Evolutionary conservation across 1,284 basidiomycete genomes (phyloP), one percentile per base, ranked within the genome.

Genomic region (Melampsora occidentalis): DNA sequence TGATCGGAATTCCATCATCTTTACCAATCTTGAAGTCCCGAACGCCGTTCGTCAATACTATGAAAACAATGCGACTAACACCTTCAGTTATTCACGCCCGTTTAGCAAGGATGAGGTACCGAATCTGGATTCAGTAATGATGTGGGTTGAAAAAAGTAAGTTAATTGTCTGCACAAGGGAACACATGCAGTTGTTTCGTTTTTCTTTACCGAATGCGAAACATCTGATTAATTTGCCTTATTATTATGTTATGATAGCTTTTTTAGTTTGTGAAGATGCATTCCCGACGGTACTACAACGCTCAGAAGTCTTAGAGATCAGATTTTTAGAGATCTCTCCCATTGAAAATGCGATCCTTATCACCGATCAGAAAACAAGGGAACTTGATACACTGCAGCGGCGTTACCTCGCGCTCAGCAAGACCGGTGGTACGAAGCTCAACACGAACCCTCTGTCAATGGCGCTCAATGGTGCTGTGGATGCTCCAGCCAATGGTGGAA

Each of bases 271-370:
- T 71, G 93, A 95, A 82, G 93, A 96, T 80, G 87, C 89, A 0
- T 93, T 99, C 84, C 96, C 96, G 0, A 94, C 93, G 0, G 91
- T 98, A 3, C 86, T 98, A 49, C 89, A 92, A 59, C 88, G 96
- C 20, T 94, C 93, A 5, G 94, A 97, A 81, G 89, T 98, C 39
- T 85, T 94, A n/a, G 89, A 88, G 51, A 85, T 90, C 49, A 86
- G 90, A 61, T 85, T 91, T 49, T 85, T 89, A 66, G 91, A 96
- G 82, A 89, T 97, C 69, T 93, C 92, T 5, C 94, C 96, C 0
- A 85, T 97, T 18, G 90, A 94, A 80, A 90, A 88, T 77, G 94
- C 95, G 0, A 84, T 97, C 5, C 86, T 87, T 35, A 93, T 94
- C 77, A 89, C 97, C 2, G 88, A 90, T 80, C 84, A 86, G 78